Percentiles rank a stretch among this genome's conserved stretches.
These are phyloP conservation scores for Rugosomyces carneus DNA, from an alignment of 1,284 basidiomycete species.

Conservation along the genomic window DNA sequence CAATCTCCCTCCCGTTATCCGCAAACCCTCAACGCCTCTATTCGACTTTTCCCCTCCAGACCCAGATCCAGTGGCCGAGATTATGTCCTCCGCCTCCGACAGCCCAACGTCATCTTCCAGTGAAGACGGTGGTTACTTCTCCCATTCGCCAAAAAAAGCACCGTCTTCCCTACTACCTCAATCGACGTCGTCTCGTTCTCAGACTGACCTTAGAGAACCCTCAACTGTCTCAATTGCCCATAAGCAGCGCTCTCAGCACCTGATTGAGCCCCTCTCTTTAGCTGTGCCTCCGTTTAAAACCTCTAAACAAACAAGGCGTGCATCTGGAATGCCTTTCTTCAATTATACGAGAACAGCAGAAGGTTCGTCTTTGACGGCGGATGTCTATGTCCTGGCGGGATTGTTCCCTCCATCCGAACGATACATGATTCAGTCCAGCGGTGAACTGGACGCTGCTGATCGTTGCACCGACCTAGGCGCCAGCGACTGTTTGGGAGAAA, in stretches of 20 bases:
- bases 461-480: conserved; percentile 28
- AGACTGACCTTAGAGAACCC: conserved; percentile 32
- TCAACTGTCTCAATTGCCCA: conserved; percentile 21
- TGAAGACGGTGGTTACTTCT: conserved; percentile 51
- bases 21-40: conserved; percentile 18
- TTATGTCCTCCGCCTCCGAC: conserved; percentile 6
- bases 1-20: conserved; percentile 8
- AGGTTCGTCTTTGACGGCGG: conserved; percentile 66
- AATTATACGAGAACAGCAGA: conserved; percentile 72
- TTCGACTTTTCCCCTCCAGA: conserved; percentile 16
- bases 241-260: conserved; percentile 30
- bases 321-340: conserved; percentile 53
- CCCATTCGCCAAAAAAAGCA: conserved; percentile 38
- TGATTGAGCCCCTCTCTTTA: conserved; percentile 23
- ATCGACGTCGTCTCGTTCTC: conserved; percentile 34
- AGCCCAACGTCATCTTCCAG: conserved; percentile 26
- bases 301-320: conserved; percentile 1
- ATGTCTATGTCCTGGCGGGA: conserved; percentile 52
- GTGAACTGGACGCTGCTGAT: conserved; percentile 56
- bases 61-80: not conserved
- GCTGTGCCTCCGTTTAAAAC: conserved; percentile 13
- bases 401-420: conserved; percentile 63
- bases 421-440: conserved; percentile 68
- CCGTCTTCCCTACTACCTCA: conserved; percentile 28
- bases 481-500: conserved; percentile 25